Evolutionary conservation across 208 protist species (phyloP).

Genomic region (Angomonas desouzai): DNA sequence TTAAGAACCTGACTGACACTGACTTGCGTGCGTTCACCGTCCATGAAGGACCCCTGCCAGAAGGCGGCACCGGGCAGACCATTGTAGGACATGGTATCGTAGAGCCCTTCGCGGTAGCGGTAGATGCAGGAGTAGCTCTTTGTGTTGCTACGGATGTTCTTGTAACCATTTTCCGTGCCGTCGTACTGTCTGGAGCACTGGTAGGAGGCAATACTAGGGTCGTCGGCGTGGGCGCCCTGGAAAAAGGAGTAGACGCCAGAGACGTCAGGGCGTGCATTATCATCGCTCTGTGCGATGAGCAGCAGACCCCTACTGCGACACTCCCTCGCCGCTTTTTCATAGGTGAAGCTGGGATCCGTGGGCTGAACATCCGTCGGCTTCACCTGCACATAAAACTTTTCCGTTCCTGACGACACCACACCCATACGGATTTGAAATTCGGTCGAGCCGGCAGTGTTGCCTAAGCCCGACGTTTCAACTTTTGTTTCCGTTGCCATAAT

Average conservation of each 20-base stretch:
- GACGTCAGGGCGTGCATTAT: not conserved
- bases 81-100: constrained; percentile 30
- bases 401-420: not conserved
- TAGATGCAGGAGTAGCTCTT: constrained; percentile 36
- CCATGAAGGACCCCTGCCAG: constrained; percentile 30
- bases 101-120: constrained; percentile 48
- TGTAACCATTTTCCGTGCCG: no score
- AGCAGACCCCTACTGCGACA: not conserved
- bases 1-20: constrained; percentile 23
- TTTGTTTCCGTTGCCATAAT: no score
- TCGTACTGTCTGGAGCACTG: no score
- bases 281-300: not conserved
- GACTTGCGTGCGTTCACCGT: not conserved
- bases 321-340: not conserved
- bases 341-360: not conserved
- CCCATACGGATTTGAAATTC: not conserved
- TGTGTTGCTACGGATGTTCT: no score
- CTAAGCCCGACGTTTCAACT: no score
- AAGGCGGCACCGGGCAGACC: constrained; percentile 40
- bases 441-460: no score
- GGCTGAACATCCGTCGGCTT: not conserved
- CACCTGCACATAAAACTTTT: not conserved
- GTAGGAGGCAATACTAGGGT: no score
- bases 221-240: not conserved
- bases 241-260: not conserved